Evolutionary conservation across 306 rosid species (phyloP).

Genomic region (Delonix regia): DNA sequence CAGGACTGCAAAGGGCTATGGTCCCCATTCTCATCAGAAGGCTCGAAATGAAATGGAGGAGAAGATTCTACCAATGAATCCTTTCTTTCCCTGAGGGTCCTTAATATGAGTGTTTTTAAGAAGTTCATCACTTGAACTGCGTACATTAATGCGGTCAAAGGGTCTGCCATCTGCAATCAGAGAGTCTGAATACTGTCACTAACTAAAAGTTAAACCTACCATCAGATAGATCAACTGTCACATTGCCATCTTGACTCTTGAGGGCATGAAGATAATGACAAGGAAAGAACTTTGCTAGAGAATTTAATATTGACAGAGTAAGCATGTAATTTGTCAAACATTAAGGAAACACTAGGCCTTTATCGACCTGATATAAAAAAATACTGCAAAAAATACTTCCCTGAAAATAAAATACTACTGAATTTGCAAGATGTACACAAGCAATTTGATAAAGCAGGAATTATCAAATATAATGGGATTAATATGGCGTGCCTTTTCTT

Average conservation of each 20-base stretch:
- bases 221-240: background rate
- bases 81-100: conserved; percentile 64
- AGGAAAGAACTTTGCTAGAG: background rate
- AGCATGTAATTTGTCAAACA: background rate
- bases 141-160: conserved; percentile 85
- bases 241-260: background rate
- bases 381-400: background rate
- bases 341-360: background rate
- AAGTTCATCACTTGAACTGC: conserved; percentile 95
- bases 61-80: conserved; percentile 53
- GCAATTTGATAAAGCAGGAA: conserved; percentile 10
- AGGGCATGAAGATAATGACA: background rate
- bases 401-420: background rate
- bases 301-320: background rate
- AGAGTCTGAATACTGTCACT: conserved; percentile 16
- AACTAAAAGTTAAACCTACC: conserved; percentile 1
- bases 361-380: background rate
- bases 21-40: conserved; percentile 58
- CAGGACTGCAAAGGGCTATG: conserved; percentile 51
- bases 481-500: background rate
- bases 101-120: conserved; percentile 70
- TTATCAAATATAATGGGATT: background rate
- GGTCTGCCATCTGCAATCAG: conserved; percentile 83
- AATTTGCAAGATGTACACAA: background rate
- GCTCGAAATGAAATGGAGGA: conserved; percentile 47